Evolutionary conservation across 306 rosid species (phyloP), one percentile per base, ranked within the genome.

Genomic region (Dryas alaskensis): DNA sequence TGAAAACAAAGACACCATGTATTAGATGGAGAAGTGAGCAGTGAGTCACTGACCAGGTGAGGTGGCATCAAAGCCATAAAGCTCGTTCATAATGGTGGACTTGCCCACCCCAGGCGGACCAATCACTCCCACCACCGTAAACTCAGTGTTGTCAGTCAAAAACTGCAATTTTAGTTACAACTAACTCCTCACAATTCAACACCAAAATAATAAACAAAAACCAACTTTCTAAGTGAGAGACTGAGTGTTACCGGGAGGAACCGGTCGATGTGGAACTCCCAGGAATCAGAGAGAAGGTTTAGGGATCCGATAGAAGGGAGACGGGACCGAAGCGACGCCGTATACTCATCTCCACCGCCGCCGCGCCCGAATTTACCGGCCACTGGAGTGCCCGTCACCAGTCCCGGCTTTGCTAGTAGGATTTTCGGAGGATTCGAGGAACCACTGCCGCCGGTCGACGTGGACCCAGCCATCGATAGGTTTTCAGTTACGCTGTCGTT

Each of bases 101-200:
- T 92, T 92, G 62, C 98, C 98, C 37, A 89, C 96, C 27, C 97
- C 96, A 16, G 95, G 86, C 7, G 96, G 90, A 12, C 98, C 97
- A 73, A 93, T 90, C 59, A 93, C 90, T 39, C 98, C 98, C 65
- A 93, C 83, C 64, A 89, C 98, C 65, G 87, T 86, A 63, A 93
- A 93, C 45, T 90, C 97, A 3, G 95, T 88, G 67, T 87, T 93
- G 70, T 90, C 97, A 9, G 98, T 93, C 81, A 93, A 80, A 84
- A 93, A 90, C 97, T 92, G 84, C 82, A 65, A 47, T 46, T 83
- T 79, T 17, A 9, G 25, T 3, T 3, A 62, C 13, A 62, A 42
- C 4, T 31, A 31, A 31, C 37, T 31, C 37, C 37, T 40, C 4
- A 1, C 1, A 48, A 60, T 31, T 61, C 31, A 27, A 5, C 51